phyloP scores from a whole-genome alignment of 805 yeast genomes.

The Wickerhamiella allomyrinae region DNA sequence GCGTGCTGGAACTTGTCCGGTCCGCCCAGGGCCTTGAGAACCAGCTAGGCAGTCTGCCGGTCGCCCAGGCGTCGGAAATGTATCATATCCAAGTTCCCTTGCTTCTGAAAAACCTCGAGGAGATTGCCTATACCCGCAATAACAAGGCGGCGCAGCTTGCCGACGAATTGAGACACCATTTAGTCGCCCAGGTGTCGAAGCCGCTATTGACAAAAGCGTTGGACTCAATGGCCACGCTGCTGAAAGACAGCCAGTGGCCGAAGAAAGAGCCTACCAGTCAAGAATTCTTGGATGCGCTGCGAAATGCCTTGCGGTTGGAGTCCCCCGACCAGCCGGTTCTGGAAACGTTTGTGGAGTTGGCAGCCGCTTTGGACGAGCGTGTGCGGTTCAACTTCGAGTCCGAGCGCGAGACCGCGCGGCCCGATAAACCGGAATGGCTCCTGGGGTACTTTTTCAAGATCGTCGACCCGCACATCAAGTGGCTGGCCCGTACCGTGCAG shows the following conservation, averaged over 20 bases:
- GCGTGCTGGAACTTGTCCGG: not conserved
- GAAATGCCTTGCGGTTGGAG: constrained; percentile 1
- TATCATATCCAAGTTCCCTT: not conserved
- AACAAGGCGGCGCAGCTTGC: not conserved
- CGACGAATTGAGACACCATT: not conserved
- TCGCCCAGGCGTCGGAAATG: not conserved
- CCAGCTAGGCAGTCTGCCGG: not conserved
- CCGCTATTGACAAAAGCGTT: constrained; percentile 3
- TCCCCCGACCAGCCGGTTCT: not conserved
- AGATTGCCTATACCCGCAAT: not conserved
- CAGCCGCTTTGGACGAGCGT: constrained; percentile 33
- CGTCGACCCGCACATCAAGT: constrained; percentile 22
- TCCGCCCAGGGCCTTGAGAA: not conserved
- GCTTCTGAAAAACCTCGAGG: not conserved
- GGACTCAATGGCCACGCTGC: constrained; percentile 2
- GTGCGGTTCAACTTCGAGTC: constrained; percentile 49
- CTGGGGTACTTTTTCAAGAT: constrained; percentile 31
- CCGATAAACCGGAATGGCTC: constrained; percentile 63
- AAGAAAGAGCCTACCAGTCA: constrained; percentile 6
- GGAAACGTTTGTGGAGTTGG: constrained; percentile 33
- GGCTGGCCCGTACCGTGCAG: constrained; percentile 19
- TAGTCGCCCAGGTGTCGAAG: not conserved
- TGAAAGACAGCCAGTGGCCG: constrained; percentile 14
- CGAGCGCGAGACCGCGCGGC: constrained; percentile 42
- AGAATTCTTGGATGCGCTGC: constrained; percentile 2